phyloP scores from a whole-genome alignment of 164 flowering plant genomes.

The Nymphaea colorata region DNA sequence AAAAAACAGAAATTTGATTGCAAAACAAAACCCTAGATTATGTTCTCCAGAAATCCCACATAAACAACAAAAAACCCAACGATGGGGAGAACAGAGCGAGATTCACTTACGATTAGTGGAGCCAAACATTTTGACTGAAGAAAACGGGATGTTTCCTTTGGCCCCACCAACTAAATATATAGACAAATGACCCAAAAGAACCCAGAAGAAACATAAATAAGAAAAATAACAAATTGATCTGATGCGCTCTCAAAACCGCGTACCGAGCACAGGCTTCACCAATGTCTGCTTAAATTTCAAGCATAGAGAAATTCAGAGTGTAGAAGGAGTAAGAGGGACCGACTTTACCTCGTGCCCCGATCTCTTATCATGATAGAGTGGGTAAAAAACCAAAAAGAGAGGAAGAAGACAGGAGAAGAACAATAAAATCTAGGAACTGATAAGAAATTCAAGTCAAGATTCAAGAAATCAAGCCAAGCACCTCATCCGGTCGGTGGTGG shows the following conservation, averaged over 20 bases:
- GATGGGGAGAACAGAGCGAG: not conserved
- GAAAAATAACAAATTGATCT: not conserved
- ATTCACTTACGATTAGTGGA: conserved; percentile 31
- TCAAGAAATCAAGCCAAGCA: too few species aligned
- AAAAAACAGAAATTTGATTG: conserved; percentile 4
- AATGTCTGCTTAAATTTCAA: not conserved
- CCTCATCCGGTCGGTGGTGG: conserved; percentile 45
- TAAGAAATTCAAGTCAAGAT: too few species aligned
- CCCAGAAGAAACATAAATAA: not conserved
- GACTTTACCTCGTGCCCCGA: not conserved
- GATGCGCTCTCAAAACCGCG: not conserved
- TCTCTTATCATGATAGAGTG: not conserved
- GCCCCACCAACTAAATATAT: not conserved
- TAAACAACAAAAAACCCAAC: not conserved
- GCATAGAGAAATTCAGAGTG: not conserved
- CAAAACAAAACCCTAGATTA: not conserved
- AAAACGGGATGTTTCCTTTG: not conserved
- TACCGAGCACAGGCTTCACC: not conserved
- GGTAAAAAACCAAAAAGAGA: too few species aligned
- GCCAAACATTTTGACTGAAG: conserved; percentile 28
- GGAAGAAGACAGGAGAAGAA: too few species aligned
- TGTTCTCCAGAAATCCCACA: not conserved
- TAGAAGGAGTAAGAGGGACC: not conserved
- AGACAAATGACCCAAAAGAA: not conserved
- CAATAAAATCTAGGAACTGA: too few species aligned